These are phyloP conservation scores for Glaciozyma antarctica DNA, from an alignment of 768 basidiomycete genomes.

Conservation along the genomic window DNA sequence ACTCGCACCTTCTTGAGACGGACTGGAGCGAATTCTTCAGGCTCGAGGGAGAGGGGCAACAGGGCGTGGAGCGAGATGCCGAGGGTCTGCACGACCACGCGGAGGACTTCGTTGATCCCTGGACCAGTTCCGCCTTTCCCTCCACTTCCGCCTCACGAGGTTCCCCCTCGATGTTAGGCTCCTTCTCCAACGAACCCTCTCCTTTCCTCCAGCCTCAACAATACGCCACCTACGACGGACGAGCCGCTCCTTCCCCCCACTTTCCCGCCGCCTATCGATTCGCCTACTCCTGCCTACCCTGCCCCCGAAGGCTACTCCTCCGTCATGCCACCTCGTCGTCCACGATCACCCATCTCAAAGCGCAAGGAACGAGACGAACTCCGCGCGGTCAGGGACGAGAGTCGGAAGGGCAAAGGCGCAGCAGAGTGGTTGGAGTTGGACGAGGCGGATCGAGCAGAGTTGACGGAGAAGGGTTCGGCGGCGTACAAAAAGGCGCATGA, in stretches of 20 bases:
- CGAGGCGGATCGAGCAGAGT: too few relatives aligned
- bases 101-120: neutral
- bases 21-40: neutral
- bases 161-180: neutral
- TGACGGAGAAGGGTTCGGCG: too few relatives aligned
- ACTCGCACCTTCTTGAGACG: too few relatives aligned
- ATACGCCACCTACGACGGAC: neutral
- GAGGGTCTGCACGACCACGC: neutral
- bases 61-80: neutral
- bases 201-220: neutral
- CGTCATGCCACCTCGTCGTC: neutral
- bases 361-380: neutral
- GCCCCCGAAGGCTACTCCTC: conserved; percentile 1
- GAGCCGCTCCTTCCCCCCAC: neutral
- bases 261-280: neutral
- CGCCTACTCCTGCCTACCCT: neutral
- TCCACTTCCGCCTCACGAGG: neutral
- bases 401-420: too few relatives aligned
- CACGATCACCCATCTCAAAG: neutral
- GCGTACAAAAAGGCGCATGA: too few relatives aligned
- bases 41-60: neutral
- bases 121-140: neutral
- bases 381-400: too few relatives aligned
- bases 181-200: neutral
- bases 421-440: too few relatives aligned